Evolutionary conservation across 345 rosid genomes (phyloP).

Genomic region (Durio zibethinus): DNA sequence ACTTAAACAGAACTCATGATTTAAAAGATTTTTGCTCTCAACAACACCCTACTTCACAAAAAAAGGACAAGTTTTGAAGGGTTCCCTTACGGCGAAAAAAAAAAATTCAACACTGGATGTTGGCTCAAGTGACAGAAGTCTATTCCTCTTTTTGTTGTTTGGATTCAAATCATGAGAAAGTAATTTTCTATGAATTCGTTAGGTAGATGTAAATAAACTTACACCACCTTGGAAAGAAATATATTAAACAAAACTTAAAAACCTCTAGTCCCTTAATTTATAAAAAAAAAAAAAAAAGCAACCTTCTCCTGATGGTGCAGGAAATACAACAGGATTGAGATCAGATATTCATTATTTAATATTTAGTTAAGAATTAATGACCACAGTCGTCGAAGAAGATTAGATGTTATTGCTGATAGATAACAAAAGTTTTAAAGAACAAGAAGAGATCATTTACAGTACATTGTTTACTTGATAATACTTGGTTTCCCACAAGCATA

Average conservation of each 20-base stretch:
- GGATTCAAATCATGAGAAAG: too few relatives aligned
- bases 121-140: too few relatives aligned
- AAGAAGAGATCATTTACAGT: not conserved
- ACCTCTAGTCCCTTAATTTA: too few relatives aligned
- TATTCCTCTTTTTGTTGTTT: too few relatives aligned
- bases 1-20: not conserved
- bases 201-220: too few relatives aligned
- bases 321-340: not conserved
- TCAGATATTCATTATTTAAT: too few relatives aligned
- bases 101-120: too few relatives aligned
- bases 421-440: not conserved
- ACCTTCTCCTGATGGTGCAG: not conserved
- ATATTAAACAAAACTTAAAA: too few relatives aligned
- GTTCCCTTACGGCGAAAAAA: not conserved
- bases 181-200: too few relatives aligned
- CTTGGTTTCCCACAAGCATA: slow-evolving; percentile 2
- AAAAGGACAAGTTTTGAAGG: not conserved
- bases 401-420: not conserved
- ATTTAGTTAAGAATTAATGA: too few relatives aligned
- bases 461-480: not conserved
- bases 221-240: too few relatives aligned
- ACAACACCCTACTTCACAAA: not conserved
- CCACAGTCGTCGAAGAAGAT: not conserved
- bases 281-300: not conserved
- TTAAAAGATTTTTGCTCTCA: not conserved